These are phyloP conservation scores for Polytrichum formosum DNA, from an alignment of 225 moss, liverwort and hornwort genomes.

Conservation along the genomic window DNA sequence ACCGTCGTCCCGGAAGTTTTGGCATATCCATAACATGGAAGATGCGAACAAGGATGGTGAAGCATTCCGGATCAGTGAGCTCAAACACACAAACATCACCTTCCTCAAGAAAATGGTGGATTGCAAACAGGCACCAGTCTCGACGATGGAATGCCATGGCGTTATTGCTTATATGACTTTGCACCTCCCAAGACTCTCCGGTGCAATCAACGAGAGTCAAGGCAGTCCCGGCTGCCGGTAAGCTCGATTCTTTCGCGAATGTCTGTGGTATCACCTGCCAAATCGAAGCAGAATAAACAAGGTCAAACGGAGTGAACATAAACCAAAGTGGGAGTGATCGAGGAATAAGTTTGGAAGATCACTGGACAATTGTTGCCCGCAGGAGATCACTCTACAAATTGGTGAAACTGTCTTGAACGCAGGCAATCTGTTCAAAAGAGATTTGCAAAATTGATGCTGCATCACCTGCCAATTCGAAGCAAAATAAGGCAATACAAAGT, in stretches of 20 bases:
- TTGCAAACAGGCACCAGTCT: slow-evolving; percentile 14
- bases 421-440: no score
- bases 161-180: slow-evolving; percentile 2
- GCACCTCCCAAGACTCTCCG: slow-evolving; percentile 21
- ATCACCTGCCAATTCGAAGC: no score
- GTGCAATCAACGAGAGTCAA: slow-evolving; percentile 14
- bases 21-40: slow-evolving; percentile 31
- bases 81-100: slow-evolving; percentile 39
- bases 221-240: background rate
- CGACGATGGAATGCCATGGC: no score
- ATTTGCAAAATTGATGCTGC: no score
- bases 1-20: background rate
- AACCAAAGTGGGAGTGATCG: no score
- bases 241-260: background rate
- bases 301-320: background rate
- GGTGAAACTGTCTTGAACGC: no score
- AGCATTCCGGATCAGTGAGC: slow-evolving; percentile 10
- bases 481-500: no score
- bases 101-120: slow-evolving; percentile 34
- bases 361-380: no score
- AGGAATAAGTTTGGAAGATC: no score
- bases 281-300: no score
- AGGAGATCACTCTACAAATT: no score
- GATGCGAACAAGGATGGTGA: slow-evolving; percentile 26
- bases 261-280: background rate